Evolutionary conservation across 1,139 yeast genomes (phyloP).

Genomic region (Candida sanyaensis): DNA sequence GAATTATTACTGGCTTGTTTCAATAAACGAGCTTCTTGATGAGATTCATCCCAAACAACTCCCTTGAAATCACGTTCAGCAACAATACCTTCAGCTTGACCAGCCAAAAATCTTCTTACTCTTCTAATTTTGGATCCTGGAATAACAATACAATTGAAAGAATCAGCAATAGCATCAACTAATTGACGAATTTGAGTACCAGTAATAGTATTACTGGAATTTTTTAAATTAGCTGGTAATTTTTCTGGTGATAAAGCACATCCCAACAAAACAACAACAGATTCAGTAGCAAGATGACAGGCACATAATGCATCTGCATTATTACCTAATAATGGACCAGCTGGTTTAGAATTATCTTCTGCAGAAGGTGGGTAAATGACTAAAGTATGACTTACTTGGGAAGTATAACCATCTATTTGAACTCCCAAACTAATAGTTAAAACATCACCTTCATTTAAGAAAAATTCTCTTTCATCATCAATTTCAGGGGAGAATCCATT

Average conservation of each 20-base stretch:
- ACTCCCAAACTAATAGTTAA: constrained; percentile 84
- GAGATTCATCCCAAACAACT: constrained; percentile 85
- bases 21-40: constrained; percentile 67
- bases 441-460: constrained; percentile 75
- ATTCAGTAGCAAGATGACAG: constrained; percentile 83
- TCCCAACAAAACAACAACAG: constrained; percentile 74
- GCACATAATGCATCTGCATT: constrained; percentile 94
- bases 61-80: constrained; percentile 93
- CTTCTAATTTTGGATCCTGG: constrained; percentile 94
- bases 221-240: constrained; percentile 49
- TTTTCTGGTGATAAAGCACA: constrained; percentile 75
- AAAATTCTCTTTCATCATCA: constrained; percentile 57
- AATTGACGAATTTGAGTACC: constrained; percentile 70
- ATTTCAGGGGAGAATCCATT: constrained; percentile 86
- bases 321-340: constrained; percentile 79
- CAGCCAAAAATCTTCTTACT: constrained; percentile 89
- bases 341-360: constrained; percentile 41
- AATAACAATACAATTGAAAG: constrained; percentile 79
- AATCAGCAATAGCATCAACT: constrained; percentile 79
- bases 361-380: constrained; percentile 69
- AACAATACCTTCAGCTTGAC: constrained; percentile 89
- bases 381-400: constrained; percentile 81
- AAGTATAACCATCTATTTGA: constrained; percentile 93
- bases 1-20: constrained; percentile 36
- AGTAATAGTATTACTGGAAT: constrained; percentile 43